Conservation (phyloP, 345 rosid species). For the Ceriops decandra region DNA sequence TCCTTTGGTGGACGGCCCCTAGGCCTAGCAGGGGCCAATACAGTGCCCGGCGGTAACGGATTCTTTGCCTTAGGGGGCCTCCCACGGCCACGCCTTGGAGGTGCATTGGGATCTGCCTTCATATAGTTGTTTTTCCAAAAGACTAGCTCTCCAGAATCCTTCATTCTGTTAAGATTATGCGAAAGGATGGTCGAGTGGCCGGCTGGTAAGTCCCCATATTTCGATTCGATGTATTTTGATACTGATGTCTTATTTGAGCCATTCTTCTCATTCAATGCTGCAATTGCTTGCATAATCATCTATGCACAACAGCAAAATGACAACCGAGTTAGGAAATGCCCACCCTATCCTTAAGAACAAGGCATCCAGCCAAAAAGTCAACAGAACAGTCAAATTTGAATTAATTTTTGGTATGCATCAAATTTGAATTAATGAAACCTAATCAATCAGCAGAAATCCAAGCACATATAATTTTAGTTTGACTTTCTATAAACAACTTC, state of each 20-base stretch:
- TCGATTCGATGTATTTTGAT: slow-evolving; percentile 54
- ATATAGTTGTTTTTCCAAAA: slow-evolving; percentile 63
- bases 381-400: too few relatives aligned
- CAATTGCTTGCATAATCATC: slow-evolving; percentile 60
- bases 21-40: slow-evolving; percentile 33
- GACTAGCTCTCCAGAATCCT: slow-evolving; percentile 47
- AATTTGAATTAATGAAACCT: too few relatives aligned
- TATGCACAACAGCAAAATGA: slow-evolving; percentile 8
- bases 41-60: slow-evolving; percentile 14
- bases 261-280: slow-evolving; percentile 42
- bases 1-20: slow-evolving; percentile 65
- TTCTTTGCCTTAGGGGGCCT: slow-evolving; percentile 64
- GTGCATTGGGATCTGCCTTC: slow-evolving; percentile 46
- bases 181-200: slow-evolving; percentile 45
- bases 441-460: too few relatives aligned
- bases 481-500: too few relatives aligned
- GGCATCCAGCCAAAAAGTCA: neutral
- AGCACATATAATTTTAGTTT: too few relatives aligned
- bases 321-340: neutral
- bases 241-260: slow-evolving; percentile 71
- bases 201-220: slow-evolving; percentile 50
- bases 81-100: slow-evolving; percentile 69
- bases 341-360: neutral
- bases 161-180: slow-evolving; percentile 57
- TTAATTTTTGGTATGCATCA: too few relatives aligned